phyloP scores from a whole-genome alignment of 129 eudicot species.

The Saposhnikovia divaricata region DNA sequence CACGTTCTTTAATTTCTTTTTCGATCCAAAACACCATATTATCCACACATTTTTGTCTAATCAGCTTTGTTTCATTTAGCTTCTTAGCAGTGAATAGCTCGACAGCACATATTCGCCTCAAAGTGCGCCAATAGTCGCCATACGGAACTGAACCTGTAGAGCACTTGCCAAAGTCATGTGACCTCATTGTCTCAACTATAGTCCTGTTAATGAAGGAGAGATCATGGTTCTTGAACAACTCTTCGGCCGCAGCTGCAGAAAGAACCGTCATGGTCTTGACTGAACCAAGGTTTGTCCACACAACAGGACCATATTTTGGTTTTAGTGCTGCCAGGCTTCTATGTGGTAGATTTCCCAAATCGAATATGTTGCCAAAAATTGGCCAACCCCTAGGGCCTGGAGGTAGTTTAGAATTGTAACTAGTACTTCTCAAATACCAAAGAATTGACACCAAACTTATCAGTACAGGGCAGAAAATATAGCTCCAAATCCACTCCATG shows the following conservation, averaged over 20 bases:
- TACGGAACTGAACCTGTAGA: neutral
- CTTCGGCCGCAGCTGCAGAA: slow-evolving; percentile 2
- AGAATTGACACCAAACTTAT: neutral
- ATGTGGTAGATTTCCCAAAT: neutral
- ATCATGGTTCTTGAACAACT: slow-evolving; percentile 14
- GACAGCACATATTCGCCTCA: slow-evolving; percentile 1
- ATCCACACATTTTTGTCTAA: slow-evolving; percentile 8
- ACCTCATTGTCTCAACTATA: neutral
- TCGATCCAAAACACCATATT: neutral
- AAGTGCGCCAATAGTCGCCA: neutral
- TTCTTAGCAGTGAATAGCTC: neutral
- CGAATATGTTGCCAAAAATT: neutral
- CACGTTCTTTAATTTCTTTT: neutral
- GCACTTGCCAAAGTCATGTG: slow-evolving; percentile 5
- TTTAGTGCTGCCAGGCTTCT: neutral
- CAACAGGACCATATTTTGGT: slow-evolving; percentile 1
- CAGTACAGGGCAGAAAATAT: neutral
- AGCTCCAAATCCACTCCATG: neutral
- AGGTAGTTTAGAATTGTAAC: neutral
- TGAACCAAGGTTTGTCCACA: neutral
- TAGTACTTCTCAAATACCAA: neutral
- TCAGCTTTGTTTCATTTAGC: neutral
- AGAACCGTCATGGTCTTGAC: neutral
- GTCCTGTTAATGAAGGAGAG: neutral
- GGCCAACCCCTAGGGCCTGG: slow-evolving; percentile 3